Conservation (phyloP, 192 early-diverging fungal species). For the Spinellus fusiger region DNA sequence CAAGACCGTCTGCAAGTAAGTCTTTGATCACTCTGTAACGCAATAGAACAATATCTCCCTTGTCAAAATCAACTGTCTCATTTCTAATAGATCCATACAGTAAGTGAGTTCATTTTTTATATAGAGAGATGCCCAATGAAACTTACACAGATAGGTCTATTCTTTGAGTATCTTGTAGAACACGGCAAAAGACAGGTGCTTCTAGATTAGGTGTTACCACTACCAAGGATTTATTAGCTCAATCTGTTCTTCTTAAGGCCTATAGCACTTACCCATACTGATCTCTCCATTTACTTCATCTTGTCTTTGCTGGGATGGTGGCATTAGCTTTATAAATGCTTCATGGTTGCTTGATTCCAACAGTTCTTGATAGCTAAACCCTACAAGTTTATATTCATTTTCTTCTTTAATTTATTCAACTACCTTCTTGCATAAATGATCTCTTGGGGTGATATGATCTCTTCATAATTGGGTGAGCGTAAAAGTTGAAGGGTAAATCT, state of each 20-base stretch:
- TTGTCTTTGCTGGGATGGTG: constrained; percentile 43
- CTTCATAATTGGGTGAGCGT: constrained; percentile 21
- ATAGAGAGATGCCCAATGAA: not conserved
- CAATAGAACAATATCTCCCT: constrained; percentile 47
- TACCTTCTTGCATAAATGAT: constrained; percentile 41
- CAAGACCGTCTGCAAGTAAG: constrained; percentile 36
- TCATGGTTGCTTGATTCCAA: constrained; percentile 39
- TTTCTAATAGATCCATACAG: too few species aligned
- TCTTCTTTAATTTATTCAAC: not conserved
- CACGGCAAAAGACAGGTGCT: constrained; percentile 55
- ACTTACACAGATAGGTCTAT: constrained; percentile 11
- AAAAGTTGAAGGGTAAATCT: constrained; percentile 40
- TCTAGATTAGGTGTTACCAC: constrained; percentile 49
- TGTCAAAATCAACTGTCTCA: constrained; percentile 6
- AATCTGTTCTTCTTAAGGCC: constrained; percentile 19
- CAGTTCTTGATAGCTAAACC: constrained; percentile 45
- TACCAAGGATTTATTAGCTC: constrained; percentile 1
- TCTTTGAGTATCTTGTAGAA: constrained; percentile 30
- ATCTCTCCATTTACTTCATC: constrained; percentile 35
- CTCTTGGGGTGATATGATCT: constrained; percentile 45
- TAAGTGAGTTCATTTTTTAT: not conserved
- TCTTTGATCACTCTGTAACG: constrained; percentile 40
- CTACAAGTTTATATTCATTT: constrained; percentile 1
- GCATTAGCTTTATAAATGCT: constrained; percentile 43
- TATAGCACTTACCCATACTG: constrained; percentile 20